Evolutionary conservation across 192 early-diverging fungal species (phyloP), one percentile per base, ranked within the genome.

Genomic region (Phlyctochytrium planicorne): DNA sequence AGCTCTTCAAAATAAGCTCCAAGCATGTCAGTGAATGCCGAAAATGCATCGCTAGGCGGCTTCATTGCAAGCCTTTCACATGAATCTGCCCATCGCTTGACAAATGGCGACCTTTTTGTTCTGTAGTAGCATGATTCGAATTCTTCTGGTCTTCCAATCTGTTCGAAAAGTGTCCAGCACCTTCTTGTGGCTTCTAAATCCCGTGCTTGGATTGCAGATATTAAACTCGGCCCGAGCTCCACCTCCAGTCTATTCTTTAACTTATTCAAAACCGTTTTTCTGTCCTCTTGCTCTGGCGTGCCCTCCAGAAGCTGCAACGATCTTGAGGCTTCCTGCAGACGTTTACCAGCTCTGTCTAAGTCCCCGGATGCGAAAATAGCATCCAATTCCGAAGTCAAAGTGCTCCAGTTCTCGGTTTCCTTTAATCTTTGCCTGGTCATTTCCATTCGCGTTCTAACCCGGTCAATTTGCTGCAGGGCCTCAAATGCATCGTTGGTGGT

Each of bases 371-470:
- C 80, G 62, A 93, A 82, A n/a, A 90, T 80, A 2, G 77, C 78
- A 27, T 86, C 76, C 60, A 90, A 86, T 65, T 93, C 91, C 0
- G 78, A 65, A 29, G 87, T 81, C 35, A 93, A 81, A 31, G 89
- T 88, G 31, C 69, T 86, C 92, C 92, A 93, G 72, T 88, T 91
- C 56, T 93, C 91, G 0, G 90, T 85, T 62, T 93, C 90, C 59
- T 82, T 78, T 0, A 94, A 68, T 1, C 84, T 61, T n/a, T 78
- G 65, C 20, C 82, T 71, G 30, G 88, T 87, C 2, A 69, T 67
- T 59, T 87, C 83, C 91, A 93, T 93, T 1, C 91, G 71, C 3
- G 75, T 77, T 25, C 89, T 81, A 52, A 90, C 87, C 0, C 80
- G 68, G 73, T 91, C 90, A 2, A 90, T 66, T 37, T 82, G 78